Conservation (phyloP, 352 stramenopile genomes). For the Elongisporangium anandrum region DNA sequence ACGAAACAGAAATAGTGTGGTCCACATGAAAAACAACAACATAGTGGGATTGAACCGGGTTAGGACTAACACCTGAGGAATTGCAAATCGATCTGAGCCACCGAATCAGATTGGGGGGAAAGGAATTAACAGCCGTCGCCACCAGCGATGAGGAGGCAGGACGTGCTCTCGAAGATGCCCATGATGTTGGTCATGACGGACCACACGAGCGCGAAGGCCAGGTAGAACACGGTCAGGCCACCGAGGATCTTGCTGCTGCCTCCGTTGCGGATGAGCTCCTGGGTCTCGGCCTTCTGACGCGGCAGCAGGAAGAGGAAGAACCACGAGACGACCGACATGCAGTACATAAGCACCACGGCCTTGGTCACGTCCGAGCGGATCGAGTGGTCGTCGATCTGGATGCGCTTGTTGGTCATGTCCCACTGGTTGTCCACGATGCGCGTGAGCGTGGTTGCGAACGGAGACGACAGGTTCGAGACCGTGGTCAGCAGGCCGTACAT, state of each 20-base stretch:
- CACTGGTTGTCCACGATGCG: slow-evolving; percentile 30
- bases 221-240: slow-evolving; percentile 17
- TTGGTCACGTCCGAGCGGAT: slow-evolving; percentile 30
- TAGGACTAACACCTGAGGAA: no score
- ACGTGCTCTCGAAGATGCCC: slow-evolving; percentile 32
- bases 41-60: neutral
- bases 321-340: slow-evolving; percentile 22
- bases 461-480: slow-evolving; percentile 19
- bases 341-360: slow-evolving; percentile 29
- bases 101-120: no score
- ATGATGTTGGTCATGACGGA: slow-evolving; percentile 34
- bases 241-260: slow-evolving; percentile 25
- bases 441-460: slow-evolving; percentile 27
- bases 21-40: neutral
- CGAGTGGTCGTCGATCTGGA: slow-evolving; percentile 23
- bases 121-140: slow-evolving; percentile 23
- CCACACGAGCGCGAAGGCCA: slow-evolving; percentile 23
- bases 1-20: neutral
- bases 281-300: slow-evolving; percentile 25
- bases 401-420: slow-evolving; percentile 23
- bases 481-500: slow-evolving; percentile 35
- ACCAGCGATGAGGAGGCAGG: slow-evolving; percentile 29
- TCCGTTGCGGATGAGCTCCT: slow-evolving; percentile 20
- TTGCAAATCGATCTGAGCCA: no score
- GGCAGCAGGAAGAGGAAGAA: slow-evolving; percentile 28